These are phyloP conservation scores for Geosmithia flava DNA, from an alignment of 2,329 filamentous ascomycete species.

Conservation along the genomic window DNA sequence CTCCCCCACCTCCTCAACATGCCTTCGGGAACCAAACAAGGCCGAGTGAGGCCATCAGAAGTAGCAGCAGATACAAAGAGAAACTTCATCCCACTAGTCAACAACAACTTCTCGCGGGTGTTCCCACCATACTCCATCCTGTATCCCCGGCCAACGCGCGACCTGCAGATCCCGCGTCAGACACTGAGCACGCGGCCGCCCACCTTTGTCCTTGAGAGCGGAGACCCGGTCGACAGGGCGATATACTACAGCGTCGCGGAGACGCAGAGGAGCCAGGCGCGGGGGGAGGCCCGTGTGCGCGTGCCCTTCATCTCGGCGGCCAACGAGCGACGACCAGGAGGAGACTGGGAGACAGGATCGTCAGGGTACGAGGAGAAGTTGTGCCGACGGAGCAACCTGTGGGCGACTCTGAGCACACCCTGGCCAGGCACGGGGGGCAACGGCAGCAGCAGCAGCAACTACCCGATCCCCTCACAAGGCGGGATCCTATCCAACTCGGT, in stretches of 20 bases:
- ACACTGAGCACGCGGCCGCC: constrained; percentile 25
- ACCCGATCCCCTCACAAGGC: constrained; percentile 58
- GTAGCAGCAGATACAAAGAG: constrained; percentile 63
- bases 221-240: constrained; percentile 48
- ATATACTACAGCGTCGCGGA: constrained; percentile 38
- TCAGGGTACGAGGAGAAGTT: constrained; percentile 50
- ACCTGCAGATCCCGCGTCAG: constrained; percentile 27
- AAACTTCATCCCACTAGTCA: constrained; percentile 54
- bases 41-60: constrained; percentile 34
- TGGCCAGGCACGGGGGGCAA: constrained; percentile 26
- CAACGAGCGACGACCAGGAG: constrained; percentile 64
- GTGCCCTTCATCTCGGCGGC: constrained; percentile 62
- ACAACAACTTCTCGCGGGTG: constrained; percentile 36
- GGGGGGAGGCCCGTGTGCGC: constrained; percentile 18
- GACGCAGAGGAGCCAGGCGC: constrained; percentile 19
- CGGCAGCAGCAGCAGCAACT: constrained; percentile 34
- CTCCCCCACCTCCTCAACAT: constrained; percentile 8
- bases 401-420: constrained; percentile 52
- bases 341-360: constrained; percentile 63
- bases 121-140: constrained; percentile 49
- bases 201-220: constrained; percentile 35
- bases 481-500: constrained; percentile 60
- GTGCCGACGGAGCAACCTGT: constrained; percentile 62
- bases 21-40: constrained; percentile 17
- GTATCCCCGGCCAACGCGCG: constrained; percentile 35